These are phyloP conservation scores for Lippia alba DNA, from an alignment of 305 asterid species.

Conservation along the genomic window DNA sequence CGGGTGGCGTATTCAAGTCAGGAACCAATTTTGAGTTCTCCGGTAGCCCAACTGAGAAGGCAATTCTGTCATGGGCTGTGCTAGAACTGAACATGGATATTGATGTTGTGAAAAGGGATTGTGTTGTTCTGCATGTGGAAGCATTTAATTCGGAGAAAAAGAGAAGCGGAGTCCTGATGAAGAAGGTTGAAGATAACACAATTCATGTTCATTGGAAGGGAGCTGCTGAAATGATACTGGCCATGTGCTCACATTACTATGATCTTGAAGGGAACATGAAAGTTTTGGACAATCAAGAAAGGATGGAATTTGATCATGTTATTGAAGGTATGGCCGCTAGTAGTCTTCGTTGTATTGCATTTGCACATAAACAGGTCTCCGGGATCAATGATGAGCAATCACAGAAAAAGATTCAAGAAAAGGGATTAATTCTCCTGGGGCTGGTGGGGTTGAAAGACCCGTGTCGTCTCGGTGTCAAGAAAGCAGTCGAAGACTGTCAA, in stretches of 20 bases:
- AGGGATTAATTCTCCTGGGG: constrained; percentile 27
- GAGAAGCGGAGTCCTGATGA: constrained; percentile 59
- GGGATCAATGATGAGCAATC: constrained; percentile 8
- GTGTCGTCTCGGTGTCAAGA: constrained; percentile 43
- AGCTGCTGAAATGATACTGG: constrained; percentile 75
- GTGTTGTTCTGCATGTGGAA: constrained; percentile 50
- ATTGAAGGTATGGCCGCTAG: constrained; percentile 64
- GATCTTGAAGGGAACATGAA: constrained; percentile 49
- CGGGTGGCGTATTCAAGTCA: constrained; percentile 50
- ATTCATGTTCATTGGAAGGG: constrained; percentile 77
- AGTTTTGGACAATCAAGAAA: constrained; percentile 37
- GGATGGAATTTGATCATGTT: constrained; percentile 38
- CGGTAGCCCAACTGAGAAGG: constrained; percentile 78
- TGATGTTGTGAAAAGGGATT: constrained; percentile 46
- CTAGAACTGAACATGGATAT: constrained; percentile 58
- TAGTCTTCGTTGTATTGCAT: constrained; percentile 63
- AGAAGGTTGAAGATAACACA: constrained; percentile 46
- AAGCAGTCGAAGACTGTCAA: constrained; percentile 40
- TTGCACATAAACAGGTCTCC: constrained; percentile 51
- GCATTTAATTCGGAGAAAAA: constrained; percentile 78
- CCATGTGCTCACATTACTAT: constrained; percentile 64
- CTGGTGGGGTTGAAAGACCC: constrained; percentile 44
- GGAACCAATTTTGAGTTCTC: constrained; percentile 43
- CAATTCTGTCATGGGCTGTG: constrained; percentile 73
- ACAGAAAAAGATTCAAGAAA: background rate